Evolutionary conservation across 192 early-diverging fungal genomes (phyloP).

Genomic region (Gonapodya sp.): DNA sequence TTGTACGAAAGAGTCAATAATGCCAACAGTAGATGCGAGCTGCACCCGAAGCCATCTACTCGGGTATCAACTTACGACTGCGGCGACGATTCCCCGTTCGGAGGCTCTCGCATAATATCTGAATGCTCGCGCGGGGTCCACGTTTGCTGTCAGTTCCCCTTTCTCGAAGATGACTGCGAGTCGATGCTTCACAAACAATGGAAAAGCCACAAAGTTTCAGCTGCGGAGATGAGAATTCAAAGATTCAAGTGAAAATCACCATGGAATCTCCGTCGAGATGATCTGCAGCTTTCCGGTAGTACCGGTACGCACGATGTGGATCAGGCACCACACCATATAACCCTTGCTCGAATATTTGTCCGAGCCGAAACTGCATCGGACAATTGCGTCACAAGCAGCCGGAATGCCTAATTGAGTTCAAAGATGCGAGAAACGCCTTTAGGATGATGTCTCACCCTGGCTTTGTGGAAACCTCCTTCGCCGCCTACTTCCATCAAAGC

Average conservation of each 20-base stretch:
- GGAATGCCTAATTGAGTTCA: too few species aligned
- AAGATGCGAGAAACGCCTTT: not conserved
- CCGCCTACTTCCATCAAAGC: not conserved
- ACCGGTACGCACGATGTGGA: not conserved
- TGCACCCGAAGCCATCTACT: too few species aligned
- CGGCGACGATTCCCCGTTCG: not conserved
- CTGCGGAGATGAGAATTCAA: too few species aligned
- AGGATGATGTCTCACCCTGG: too few species aligned
- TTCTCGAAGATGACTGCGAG: not conserved
- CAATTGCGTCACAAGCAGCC: not conserved
- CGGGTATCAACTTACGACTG: not conserved
- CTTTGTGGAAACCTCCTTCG: not conserved
- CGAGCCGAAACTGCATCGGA: not conserved
- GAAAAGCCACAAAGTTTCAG: too few species aligned
- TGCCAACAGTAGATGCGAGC: too few species aligned
- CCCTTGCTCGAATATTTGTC: not conserved
- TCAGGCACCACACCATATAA: not conserved
- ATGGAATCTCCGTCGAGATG: not conserved
- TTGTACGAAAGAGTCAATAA: too few species aligned
- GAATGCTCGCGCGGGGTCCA: not conserved
- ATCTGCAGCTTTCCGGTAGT: not conserved
- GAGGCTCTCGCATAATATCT: not conserved
- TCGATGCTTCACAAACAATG: not conserved
- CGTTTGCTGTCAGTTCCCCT: not conserved
- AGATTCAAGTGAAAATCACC: too few species aligned